phyloP scores from a whole-genome alignment of 371 early-diverging fungal species.

The Apophysomyces sp. region DNA sequence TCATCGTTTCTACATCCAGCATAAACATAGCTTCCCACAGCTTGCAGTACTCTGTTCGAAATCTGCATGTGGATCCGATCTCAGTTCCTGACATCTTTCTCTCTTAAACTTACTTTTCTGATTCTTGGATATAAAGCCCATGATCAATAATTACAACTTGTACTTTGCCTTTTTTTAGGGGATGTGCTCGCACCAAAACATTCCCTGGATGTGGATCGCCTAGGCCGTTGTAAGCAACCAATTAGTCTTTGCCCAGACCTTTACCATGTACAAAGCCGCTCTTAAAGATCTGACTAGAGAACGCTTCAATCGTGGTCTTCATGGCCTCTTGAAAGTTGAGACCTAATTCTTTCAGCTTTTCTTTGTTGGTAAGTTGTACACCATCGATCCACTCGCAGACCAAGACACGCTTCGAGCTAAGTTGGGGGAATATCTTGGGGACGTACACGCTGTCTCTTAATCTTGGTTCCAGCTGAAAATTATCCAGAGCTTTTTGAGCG shows the following conservation, averaged over 20 bases:
- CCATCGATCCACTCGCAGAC: slow-evolving; percentile 91
- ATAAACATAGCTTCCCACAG: slow-evolving; percentile 89
- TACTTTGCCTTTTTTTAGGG: slow-evolving; percentile 44
- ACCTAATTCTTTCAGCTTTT: slow-evolving; percentile 36
- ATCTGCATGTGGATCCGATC: slow-evolving; percentile 29
- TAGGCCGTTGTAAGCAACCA: slow-evolving; percentile 4
- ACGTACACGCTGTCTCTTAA: slow-evolving; percentile 64
- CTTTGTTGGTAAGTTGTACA: slow-evolving; percentile 58
- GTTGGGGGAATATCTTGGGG: slow-evolving; percentile 79
- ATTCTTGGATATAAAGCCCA: slow-evolving; percentile 85
- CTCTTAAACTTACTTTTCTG: slow-evolving; percentile 37
- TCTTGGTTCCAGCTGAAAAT: slow-evolving; percentile 56
- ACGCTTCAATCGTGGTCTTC: slow-evolving; percentile 76
- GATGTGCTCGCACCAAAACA: slow-evolving; percentile 76
- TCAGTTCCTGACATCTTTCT: slow-evolving; percentile 55
- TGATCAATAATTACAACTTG: slow-evolving; percentile 85
- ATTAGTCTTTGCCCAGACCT: slow-evolving; percentile 10
- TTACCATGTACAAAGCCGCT: slow-evolving; percentile 87
- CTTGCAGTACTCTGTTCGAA: slow-evolving; percentile 77
- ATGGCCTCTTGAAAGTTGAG: slow-evolving; percentile 60
- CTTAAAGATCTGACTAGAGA: slow-evolving; percentile 88
- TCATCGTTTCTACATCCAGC: slow-evolving; percentile 62
- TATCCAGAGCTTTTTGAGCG: slow-evolving; percentile 58
- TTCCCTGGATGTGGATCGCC: slow-evolving; percentile 90
- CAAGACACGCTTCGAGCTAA: slow-evolving; percentile 71